These are phyloP conservation scores for Mariannaea sp. DNA, from an alignment of 2,329 filamentous ascomycete genomes.

Conservation along the genomic window DNA sequence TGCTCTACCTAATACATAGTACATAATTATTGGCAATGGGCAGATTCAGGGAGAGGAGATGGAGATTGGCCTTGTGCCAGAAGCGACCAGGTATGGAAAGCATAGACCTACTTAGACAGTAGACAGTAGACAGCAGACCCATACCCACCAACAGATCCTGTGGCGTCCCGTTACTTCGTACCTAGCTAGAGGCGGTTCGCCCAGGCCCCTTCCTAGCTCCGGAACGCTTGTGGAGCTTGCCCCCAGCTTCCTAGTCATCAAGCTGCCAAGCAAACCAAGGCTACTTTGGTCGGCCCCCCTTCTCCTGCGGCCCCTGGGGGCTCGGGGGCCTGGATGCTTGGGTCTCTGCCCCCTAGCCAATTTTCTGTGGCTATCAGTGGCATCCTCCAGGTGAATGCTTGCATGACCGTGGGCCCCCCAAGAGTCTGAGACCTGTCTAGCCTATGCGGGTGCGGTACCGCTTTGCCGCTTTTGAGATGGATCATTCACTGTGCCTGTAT, in stretches of 20 bases:
- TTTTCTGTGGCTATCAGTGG: background rate
- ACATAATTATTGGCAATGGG: too few relatives aligned
- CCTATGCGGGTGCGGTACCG: background rate
- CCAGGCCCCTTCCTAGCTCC: background rate
- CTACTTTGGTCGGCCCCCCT: too few relatives aligned
- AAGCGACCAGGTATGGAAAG: conserved; percentile 7
- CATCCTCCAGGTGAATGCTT: background rate
- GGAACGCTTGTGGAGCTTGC: too few relatives aligned
- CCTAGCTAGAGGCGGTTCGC: too few relatives aligned
- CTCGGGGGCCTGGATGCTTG: too few relatives aligned
- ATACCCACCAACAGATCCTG: background rate
- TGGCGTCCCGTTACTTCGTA: too few relatives aligned
- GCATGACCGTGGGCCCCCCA: background rate
- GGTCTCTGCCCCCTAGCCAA: too few relatives aligned
- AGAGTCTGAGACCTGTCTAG: background rate
- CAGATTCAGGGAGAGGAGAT: conserved; percentile 7
- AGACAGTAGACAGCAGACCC: background rate
- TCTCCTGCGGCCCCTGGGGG: too few relatives aligned
- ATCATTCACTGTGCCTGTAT: background rate
- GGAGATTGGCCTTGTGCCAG: conserved; percentile 13
- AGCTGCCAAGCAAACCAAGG: too few relatives aligned
- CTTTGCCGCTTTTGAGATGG: background rate
- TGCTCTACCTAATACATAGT: too few relatives aligned
- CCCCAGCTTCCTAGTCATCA: too few relatives aligned
- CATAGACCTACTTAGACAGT: background rate